Evolutionary conservation across 345 rosid genomes (phyloP), one percentile per base, ranked within the genome.

Genomic region (Tarenaya hassleriana): DNA sequence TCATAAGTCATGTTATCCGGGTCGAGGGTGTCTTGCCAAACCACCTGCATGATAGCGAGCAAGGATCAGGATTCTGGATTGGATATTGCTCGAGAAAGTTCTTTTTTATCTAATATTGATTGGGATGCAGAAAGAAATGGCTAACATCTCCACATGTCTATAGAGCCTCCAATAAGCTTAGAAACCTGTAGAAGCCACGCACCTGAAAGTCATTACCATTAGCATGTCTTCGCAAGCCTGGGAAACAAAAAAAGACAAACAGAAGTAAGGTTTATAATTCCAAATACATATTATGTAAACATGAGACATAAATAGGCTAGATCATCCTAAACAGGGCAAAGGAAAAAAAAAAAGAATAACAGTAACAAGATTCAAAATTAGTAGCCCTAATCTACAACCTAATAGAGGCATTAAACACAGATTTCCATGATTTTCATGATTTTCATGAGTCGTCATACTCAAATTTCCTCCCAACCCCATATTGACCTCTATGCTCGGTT

Each of bases 1-100:
- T 92, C 98, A 45, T 92, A 92, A 72, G 79, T 81, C 98, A 92
- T 92, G 63, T 58, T 73, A 64, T 92, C 99, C 41, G 91, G 99
- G 75, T 92, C 97, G 51, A 92, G 56, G 39, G 69, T 79, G 75
- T 92, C 98, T 79, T 92, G 97, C 98, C 95, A 83, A 68, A 75
- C 61, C 61, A 66, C 70, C 70, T 66, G 70, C 29, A 24, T 5
- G 5, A 24, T 2, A 24, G 29, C 2, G 29, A 2, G 29, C 29
- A 24, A 24, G 29, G 5, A 5, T 24, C 29, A 24, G 5, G 5
- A 24, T 24, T 24, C 29, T 5, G 29, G 5, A 5, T 24, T 24
- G 2, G 3, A 24, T 24, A 2, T 24, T 24, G n/a, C n/a, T 5
- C 29, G 5, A 24, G 5, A 2, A 24, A 24, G 29, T n/a, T n/a